A percentile compares a stretch with the other conserved stretches of the same genome.
Evolutionary conservation across 2,329 filamentous ascomycete genomes (phyloP).

Genomic region (Albophoma yamanashiensis): DNA sequence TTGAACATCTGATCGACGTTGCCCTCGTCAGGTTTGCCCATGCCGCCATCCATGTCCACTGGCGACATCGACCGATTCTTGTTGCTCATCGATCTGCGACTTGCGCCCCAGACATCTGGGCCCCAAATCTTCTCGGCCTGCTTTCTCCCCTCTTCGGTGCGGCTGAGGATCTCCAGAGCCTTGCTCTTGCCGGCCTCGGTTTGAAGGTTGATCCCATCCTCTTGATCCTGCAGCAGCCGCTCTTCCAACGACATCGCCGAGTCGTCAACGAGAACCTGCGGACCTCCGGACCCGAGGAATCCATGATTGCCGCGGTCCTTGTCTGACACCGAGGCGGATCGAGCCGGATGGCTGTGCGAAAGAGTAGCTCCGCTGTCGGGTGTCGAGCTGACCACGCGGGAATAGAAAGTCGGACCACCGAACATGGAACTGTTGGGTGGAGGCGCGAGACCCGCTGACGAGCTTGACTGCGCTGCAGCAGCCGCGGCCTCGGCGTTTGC

Average conservation of each 20-base stretch:
- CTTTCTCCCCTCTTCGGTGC: slow-evolving; percentile 38
- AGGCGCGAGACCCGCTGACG: slow-evolving; percentile 9
- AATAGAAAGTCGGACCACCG: slow-evolving; percentile 14
- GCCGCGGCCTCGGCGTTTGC: slow-evolving; percentile 44
- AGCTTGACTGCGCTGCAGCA: slow-evolving; percentile 14
- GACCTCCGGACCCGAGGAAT: slow-evolving; percentile 30
- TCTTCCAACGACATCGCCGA: slow-evolving; percentile 36
- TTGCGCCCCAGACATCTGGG: slow-evolving; percentile 32
- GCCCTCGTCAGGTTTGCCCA: slow-evolving; percentile 28
- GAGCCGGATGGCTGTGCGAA: slow-evolving; percentile 18
- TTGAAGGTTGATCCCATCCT: slow-evolving; percentile 33
- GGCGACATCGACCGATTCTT: slow-evolving; percentile 15
- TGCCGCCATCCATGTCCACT: slow-evolving; percentile 15
- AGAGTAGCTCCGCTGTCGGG: slow-evolving; percentile 7
- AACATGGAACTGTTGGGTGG: slow-evolving; percentile 11
- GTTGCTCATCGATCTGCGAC: slow-evolving; percentile 17
- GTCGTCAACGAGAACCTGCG: slow-evolving; percentile 29
- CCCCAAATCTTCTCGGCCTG: slow-evolving; percentile 42
- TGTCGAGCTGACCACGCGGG: slow-evolving; percentile 8
- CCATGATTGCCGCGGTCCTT: slow-evolving; percentile 24
- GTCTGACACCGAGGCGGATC: slow-evolving; percentile 11
- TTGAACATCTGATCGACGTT: slow-evolving; percentile 46
- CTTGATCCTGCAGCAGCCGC: slow-evolving; percentile 35
- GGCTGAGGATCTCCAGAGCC: slow-evolving; percentile 40
- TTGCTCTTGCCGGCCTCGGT: slow-evolving; percentile 36